These are phyloP conservation scores for Emergomyces orientalis DNA, from an alignment of 2,329 filamentous ascomycete genomes.

Conservation along the genomic window DNA sequence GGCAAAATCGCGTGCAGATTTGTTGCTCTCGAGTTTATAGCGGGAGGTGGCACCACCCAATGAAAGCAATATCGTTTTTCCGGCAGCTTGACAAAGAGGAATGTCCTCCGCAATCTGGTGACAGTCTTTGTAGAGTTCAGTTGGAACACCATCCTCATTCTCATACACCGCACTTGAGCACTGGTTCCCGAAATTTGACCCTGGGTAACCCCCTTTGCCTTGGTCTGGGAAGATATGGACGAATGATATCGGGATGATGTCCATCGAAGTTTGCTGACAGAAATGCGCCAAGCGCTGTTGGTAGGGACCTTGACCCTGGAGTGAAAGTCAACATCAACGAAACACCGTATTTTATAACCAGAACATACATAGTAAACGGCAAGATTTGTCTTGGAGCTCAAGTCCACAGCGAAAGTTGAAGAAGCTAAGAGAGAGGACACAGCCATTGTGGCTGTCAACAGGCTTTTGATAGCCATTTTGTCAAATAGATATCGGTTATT, in stretches of 20 bases:
- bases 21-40: constrained; percentile 36
- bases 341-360: no score
- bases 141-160: constrained; percentile 25
- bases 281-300: constrained; percentile 43
- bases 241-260: constrained; percentile 50
- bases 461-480: constrained; percentile 30
- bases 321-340: constrained; percentile 12
- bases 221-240: constrained; percentile 46
- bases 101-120: constrained; percentile 37
- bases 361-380: constrained; percentile 44
- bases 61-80: constrained; percentile 40
- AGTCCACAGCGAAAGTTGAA: constrained; percentile 34
- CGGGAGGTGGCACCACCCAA: constrained; percentile 37
- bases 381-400: constrained; percentile 39
- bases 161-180: constrained; percentile 38
- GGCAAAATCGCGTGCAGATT: constrained; percentile 39
- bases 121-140: constrained; percentile 37
- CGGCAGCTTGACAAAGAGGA: constrained; percentile 30
- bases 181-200: constrained; percentile 49
- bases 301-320: constrained; percentile 43
- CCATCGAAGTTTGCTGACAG: constrained; percentile 43
- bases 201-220: constrained; percentile 38
- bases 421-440: constrained; percentile 24
- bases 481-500: constrained; percentile 23
- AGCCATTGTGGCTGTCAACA: constrained; percentile 30